Evolutionary conservation across 148 eudicot species (phyloP).

Genomic region (Rhododendron molle): DNA sequence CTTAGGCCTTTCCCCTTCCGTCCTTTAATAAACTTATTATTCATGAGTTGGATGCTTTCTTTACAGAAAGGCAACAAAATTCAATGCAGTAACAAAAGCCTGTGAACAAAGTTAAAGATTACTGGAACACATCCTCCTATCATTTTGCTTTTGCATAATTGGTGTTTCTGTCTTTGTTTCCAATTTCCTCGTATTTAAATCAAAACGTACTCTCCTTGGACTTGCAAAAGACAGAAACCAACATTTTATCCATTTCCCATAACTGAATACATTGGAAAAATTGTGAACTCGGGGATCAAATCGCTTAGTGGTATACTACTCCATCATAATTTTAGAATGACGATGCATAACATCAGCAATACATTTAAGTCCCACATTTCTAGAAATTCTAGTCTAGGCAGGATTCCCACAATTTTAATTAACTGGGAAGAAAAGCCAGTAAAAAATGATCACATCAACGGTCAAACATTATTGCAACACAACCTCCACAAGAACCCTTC

Average conservation of each 20-base stretch:
- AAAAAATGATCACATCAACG: not conserved
- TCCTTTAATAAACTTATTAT: not conserved
- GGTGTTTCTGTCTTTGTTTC: not conserved
- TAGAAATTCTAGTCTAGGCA: not conserved
- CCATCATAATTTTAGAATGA: not conserved
- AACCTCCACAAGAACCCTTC: not conserved
- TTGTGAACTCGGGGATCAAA: not conserved
- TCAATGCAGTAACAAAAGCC: not conserved
- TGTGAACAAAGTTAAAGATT: not conserved
- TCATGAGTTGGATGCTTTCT: not conserved
- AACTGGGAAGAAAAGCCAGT: not conserved
- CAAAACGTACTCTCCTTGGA: too few species aligned
- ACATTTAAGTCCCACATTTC: not conserved
- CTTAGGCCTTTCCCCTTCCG: not conserved
- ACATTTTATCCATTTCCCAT: not conserved
- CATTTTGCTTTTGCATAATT: not conserved
- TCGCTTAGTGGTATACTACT: not conserved
- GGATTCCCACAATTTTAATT: not conserved
- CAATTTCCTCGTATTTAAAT: not conserved
- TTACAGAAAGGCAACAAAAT: not conserved
- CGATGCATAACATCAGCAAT: not conserved
- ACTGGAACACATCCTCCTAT: not conserved
- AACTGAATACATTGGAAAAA: not conserved
- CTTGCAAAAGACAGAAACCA: not conserved
- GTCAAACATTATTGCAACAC: not conserved